A percentile compares a stretch with the other conserved stretches of the same genome.
Evolutionary conservation across 192 early-diverging fungal genomes (phyloP).

Genomic region (Coemansia sp.): DNA sequence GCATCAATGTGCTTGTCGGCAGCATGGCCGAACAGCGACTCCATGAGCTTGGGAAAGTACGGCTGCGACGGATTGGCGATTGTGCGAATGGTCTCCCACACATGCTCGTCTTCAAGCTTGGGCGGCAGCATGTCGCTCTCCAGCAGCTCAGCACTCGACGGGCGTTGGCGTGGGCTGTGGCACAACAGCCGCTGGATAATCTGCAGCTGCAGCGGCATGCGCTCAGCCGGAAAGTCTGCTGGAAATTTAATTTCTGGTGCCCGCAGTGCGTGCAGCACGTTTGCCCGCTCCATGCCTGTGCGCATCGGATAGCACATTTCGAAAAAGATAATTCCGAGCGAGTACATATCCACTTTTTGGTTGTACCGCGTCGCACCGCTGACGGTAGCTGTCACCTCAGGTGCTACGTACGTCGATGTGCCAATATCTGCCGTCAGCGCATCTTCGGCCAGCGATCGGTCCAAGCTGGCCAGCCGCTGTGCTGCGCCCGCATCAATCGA

Average conservation of each 20-base stretch:
- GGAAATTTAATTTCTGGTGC: slow-evolving; percentile 42
- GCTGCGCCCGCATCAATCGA: slow-evolving; percentile 2
- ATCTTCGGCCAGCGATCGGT: background rate
- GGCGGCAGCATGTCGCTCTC: slow-evolving; percentile 80
- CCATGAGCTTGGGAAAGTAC: slow-evolving; percentile 79
- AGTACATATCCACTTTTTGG: slow-evolving; percentile 91
- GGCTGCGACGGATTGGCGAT: slow-evolving; percentile 87
- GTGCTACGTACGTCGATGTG: slow-evolving; percentile 89
- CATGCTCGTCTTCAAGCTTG: slow-evolving; percentile 83
- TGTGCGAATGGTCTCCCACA: slow-evolving; percentile 84
- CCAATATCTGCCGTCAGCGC: slow-evolving; percentile 76
- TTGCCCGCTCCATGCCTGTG: slow-evolving; percentile 87
- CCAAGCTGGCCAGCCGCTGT: slow-evolving; percentile 5
- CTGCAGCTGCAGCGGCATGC: slow-evolving; percentile 63
- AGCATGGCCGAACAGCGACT: slow-evolving; percentile 73
- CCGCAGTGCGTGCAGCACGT: slow-evolving; percentile 69
- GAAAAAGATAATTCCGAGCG: slow-evolving; percentile 93
- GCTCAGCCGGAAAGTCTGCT: slow-evolving; percentile 62
- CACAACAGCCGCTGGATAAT: slow-evolving; percentile 73
- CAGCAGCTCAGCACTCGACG: slow-evolving; percentile 78
- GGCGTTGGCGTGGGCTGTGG: slow-evolving; percentile 75
- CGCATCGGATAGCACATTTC: slow-evolving; percentile 87
- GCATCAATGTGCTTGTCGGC: slow-evolving; percentile 84
- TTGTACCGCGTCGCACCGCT: slow-evolving; percentile 61
- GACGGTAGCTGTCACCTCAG: slow-evolving; percentile 34